phyloP scores from a whole-genome alignment of 768 basidiomycete species.

The Pleurotus citrinopileatus region DNA sequence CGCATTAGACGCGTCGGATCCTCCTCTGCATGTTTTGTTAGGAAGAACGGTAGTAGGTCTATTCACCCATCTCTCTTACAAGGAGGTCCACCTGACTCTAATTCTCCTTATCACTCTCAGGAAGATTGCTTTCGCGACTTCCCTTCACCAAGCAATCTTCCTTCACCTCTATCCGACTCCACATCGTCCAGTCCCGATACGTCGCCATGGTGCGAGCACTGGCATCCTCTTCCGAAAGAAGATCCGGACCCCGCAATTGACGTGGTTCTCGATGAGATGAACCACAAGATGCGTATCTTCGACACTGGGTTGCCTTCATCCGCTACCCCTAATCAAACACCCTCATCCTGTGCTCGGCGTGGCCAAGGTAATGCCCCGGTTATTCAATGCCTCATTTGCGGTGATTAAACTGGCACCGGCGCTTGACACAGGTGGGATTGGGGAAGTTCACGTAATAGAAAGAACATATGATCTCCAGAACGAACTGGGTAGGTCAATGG shows the following conservation, averaged over 20 bases:
- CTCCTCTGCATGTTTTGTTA: background rate
- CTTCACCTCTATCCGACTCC: slow-evolving; percentile 2
- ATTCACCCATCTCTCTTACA: background rate
- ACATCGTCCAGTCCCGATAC: background rate
- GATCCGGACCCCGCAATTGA: slow-evolving; percentile 8
- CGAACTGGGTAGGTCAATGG: background rate
- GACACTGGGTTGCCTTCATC: background rate
- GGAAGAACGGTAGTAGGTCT: slow-evolving; percentile 1
- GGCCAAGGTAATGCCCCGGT: background rate
- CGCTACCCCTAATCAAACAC: background rate
- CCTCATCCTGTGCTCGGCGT: background rate
- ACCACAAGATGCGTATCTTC: slow-evolving; percentile 7
- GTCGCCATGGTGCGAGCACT: slow-evolving; percentile 8
- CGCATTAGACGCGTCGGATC: background rate
- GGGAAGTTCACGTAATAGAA: slow-evolving; percentile 1
- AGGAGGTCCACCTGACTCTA: too few relatives aligned
- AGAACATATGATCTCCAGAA: background rate
- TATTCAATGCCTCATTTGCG: background rate
- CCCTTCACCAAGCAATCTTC: slow-evolving; percentile 1
- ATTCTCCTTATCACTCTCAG: too few relatives aligned
- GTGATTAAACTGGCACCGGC: background rate
- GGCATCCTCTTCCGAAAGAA: slow-evolving; percentile 8
- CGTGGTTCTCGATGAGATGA: slow-evolving; percentile 4
- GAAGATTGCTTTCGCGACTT: slow-evolving; percentile 9
- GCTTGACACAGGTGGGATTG: background rate